Percentiles rank a stretch among this genome's conserved stretches.
Evolutionary conservation across 2,329 filamentous ascomycete species (phyloP).

Genomic region (Corinectria fuckeliana): DNA sequence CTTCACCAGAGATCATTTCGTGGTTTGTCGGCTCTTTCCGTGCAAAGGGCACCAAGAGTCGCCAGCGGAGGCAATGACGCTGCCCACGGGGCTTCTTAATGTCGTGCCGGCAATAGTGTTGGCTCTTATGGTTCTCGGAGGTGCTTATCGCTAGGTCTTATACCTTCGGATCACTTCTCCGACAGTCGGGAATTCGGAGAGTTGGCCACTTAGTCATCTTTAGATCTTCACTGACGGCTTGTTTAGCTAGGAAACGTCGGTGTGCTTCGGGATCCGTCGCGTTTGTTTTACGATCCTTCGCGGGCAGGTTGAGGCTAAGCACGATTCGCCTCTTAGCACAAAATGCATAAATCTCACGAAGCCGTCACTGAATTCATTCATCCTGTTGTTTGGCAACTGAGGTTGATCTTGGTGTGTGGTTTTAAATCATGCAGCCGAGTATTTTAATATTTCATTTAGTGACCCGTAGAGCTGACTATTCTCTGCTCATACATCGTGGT

Average conservation of each 20-base stretch:
- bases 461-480: background rate
- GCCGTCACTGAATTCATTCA: too few species aligned
- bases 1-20: background rate
- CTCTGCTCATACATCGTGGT: background rate
- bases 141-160: background rate
- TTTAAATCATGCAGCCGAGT: background rate
- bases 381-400: too few species aligned
- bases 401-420: background rate
- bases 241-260: background rate
- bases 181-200: background rate
- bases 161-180: background rate
- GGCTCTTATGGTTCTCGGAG: background rate
- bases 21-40: background rate
- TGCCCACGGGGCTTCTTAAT: background rate
- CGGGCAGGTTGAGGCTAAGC: too few species aligned
- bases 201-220: background rate
- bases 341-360: background rate
- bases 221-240: background rate
- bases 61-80: background rate
- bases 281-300: background rate
- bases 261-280: background rate
- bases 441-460: background rate
- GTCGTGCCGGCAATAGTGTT: background rate
- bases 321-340: background rate
- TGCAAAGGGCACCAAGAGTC: background rate